Percentiles rank a stretch among this genome's conserved stretches.
Evolutionary conservation across 2,329 filamentous ascomycete species (phyloP).

Genomic region (Chaetomiaceae sp.): DNA sequence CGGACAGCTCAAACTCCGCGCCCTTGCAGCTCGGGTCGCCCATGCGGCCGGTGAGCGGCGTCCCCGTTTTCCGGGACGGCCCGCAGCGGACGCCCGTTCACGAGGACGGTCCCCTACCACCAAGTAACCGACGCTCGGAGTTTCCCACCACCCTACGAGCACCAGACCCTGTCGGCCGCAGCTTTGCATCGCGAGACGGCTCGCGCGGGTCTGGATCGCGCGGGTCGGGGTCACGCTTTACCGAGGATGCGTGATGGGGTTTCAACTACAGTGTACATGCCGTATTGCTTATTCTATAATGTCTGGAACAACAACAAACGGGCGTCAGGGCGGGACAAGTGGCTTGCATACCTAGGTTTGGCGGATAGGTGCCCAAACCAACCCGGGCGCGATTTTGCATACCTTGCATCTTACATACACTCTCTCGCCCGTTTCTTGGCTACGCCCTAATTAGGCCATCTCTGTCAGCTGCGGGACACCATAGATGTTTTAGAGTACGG

Average conservation of each 20-base stretch:
- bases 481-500: constrained; percentile 3
- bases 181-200: constrained; percentile 20
- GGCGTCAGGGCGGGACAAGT: constrained; percentile 15
- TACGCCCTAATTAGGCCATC: background rate
- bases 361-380: background rate
- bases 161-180: constrained; percentile 24
- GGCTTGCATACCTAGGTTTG: background rate
- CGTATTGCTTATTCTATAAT: constrained; percentile 24
- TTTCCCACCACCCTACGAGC: constrained; percentile 29
- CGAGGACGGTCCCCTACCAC: constrained; percentile 47
- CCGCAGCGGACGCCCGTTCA: constrained; percentile 60
- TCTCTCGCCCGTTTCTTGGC: constrained; percentile 1
- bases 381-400: background rate
- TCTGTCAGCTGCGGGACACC: constrained; percentile 6
- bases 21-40: constrained; percentile 50
- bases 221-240: constrained; percentile 26
- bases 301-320: constrained; percentile 27
- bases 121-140: constrained; percentile 30
- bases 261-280: constrained; percentile 15
- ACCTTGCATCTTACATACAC: too few relatives aligned
- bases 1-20: constrained; percentile 27
- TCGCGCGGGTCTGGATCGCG: constrained; percentile 23
- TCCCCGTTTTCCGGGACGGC: constrained; percentile 60
- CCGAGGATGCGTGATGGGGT: constrained; percentile 22
- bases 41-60: constrained; percentile 57